Conservation (phyloP, 2,329 filamentous ascomycete species). For the Ascochyta viciae-villosae region DNA sequence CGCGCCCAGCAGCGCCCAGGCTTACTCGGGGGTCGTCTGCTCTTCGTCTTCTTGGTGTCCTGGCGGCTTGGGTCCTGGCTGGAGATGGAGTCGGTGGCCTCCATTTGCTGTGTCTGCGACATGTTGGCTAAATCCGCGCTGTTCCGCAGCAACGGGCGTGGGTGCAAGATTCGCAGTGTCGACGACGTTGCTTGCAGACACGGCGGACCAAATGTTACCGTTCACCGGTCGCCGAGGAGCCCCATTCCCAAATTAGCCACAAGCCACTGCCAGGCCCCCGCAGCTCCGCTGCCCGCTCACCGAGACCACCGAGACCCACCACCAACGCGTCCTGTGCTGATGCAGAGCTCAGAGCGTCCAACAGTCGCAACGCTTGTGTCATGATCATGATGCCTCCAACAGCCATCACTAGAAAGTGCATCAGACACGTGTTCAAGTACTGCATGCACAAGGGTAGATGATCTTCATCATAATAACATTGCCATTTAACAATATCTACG, state of each 20-base stretch:
- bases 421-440: too few relatives aligned
- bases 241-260: conserved; percentile 34
- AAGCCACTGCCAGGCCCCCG: conserved; percentile 21
- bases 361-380: not conserved
- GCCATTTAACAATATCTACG: conserved; percentile 15
- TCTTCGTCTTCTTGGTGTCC: conserved; percentile 74
- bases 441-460: not conserved
- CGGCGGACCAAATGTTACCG: conserved; percentile 22
- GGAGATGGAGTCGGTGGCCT: conserved; percentile 53
- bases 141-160: conserved; percentile 36
- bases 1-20: conserved; percentile 18
- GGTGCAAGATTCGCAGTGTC: conserved; percentile 22
- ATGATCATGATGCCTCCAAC: too few relatives aligned
- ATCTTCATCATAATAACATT: conserved; percentile 3
- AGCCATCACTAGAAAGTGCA: too few relatives aligned
- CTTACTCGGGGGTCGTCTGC: conserved; percentile 86
- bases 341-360: not conserved
- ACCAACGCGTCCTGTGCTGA: conserved; percentile 1
- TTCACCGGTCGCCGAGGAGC: conserved; percentile 27
- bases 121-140: conserved; percentile 45
- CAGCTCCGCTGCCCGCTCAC: conserved; percentile 19
- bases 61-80: conserved; percentile 52
- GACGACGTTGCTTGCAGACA: conserved; percentile 17
- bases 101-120: conserved; percentile 55
- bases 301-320: conserved; percentile 23